Conservation (phyloP, 1,139 yeast species). For the Suhomyces bribrorum region DNA sequence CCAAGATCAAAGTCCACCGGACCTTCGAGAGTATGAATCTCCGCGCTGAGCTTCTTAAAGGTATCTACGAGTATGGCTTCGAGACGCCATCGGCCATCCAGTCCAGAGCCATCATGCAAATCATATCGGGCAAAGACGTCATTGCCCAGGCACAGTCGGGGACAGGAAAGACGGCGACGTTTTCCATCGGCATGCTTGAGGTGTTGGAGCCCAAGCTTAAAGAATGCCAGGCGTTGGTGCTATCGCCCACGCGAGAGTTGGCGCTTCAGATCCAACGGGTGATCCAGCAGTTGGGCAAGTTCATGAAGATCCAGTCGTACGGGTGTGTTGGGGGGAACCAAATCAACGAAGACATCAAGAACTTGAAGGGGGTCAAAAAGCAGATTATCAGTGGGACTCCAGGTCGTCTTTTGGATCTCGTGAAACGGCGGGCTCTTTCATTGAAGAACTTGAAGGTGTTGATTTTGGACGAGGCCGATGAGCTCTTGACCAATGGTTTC, state of each 20-base stretch:
- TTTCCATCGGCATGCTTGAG: slow-evolving; percentile 87
- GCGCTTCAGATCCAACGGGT: slow-evolving; percentile 90
- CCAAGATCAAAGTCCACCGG: slow-evolving; percentile 62
- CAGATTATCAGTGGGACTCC: slow-evolving; percentile 98
- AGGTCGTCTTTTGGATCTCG: slow-evolving; percentile 87
- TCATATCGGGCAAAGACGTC: slow-evolving; percentile 86
- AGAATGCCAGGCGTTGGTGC: slow-evolving; percentile 78
- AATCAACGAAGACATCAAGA: slow-evolving; percentile 77
- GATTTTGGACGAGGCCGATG: slow-evolving; percentile 94
- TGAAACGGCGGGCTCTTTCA: slow-evolving; percentile 68
- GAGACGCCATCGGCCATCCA: slow-evolving; percentile 96
- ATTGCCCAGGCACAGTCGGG: slow-evolving; percentile 99
- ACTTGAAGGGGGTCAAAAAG: slow-evolving; percentile 65
- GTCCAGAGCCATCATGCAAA: slow-evolving; percentile 90
- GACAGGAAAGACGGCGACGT: slow-evolving; percentile 97
- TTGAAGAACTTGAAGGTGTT: slow-evolving; percentile 78
- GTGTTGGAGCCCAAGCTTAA: slow-evolving; percentile 66
- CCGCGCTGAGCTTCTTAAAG: slow-evolving; percentile 66
- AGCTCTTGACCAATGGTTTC: slow-evolving; percentile 84
- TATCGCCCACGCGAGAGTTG: slow-evolving; percentile 95
- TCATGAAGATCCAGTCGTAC: slow-evolving; percentile 79
- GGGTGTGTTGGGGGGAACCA: slow-evolving; percentile 94
- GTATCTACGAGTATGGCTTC: slow-evolving; percentile 89
- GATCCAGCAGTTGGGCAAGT: slow-evolving; percentile 80
- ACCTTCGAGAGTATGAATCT: slow-evolving; percentile 80